Percentiles rank a stretch among this genome's conserved stretches.
Conservation (phyloP, 2,329 filamentous ascomycete species). For the Clarireedia monteithiana region DNA sequence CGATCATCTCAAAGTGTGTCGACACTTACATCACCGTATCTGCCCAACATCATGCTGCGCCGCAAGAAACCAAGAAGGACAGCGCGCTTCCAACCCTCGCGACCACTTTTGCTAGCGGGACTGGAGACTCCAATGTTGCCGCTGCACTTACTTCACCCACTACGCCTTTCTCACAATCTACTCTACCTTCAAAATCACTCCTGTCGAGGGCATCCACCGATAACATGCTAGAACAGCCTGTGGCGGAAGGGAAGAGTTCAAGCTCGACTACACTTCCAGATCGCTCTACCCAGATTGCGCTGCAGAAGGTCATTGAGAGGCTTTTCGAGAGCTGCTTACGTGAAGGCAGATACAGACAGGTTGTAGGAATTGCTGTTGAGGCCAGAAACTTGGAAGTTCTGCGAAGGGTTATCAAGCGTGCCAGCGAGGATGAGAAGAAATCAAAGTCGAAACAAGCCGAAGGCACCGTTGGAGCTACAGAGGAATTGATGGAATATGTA, state of each 20-base stretch:
- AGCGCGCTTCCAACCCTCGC: constrained; percentile 48
- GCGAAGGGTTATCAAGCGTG: constrained; percentile 76
- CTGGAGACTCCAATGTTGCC: constrained; percentile 54
- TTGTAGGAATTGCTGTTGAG: constrained; percentile 93
- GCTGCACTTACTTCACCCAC: constrained; percentile 71
- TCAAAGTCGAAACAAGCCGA: constrained; percentile 51
- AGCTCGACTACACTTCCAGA: constrained; percentile 42
- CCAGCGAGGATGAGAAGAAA: constrained; percentile 76
- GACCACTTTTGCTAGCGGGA: constrained; percentile 66
- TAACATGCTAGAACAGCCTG: constrained; percentile 46
- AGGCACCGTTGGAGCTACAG: constrained; percentile 53
- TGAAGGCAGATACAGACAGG: constrained; percentile 84
- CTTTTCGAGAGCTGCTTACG: constrained; percentile 86
- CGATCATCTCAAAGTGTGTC: constrained; percentile 96
- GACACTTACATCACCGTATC: constrained; percentile 91
- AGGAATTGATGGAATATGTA: constrained; percentile 95
- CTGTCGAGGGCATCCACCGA: constrained; percentile 73
- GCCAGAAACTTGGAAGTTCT: constrained; percentile 87
- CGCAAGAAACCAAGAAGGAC: constrained; percentile 41
- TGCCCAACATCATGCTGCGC: constrained; percentile 47
- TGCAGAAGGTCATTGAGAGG: constrained; percentile 78
- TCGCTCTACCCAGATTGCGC: constrained; percentile 65
- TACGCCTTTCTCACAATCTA: constrained; percentile 91
- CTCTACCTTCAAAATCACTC: constrained; percentile 86
- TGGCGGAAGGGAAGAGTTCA: constrained; percentile 27